These are phyloP conservation scores for Claviceps sp. DNA, from an alignment of 2,329 filamentous ascomycete genomes.

Conservation along the genomic window DNA sequence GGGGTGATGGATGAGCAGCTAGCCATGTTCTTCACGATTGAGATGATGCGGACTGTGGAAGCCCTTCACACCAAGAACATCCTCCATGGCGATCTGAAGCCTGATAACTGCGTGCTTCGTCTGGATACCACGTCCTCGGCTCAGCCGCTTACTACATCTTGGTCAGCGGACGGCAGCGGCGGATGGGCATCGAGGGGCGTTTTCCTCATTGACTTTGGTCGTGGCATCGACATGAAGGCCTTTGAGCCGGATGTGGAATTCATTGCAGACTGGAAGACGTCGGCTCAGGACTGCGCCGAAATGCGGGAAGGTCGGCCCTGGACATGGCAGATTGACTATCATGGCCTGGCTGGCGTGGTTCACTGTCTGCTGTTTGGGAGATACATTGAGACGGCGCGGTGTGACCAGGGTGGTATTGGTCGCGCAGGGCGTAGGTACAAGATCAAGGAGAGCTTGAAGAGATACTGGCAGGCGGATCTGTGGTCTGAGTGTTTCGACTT, in stretches of 20 bases:
- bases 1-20: conserved; percentile 79
- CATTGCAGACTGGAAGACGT: conserved; percentile 90
- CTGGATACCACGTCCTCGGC: conserved; percentile 42
- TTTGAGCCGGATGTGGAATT: conserved; percentile 67
- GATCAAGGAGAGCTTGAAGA: conserved; percentile 71
- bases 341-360: conserved; percentile 77
- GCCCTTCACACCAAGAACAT: conserved; percentile 67
- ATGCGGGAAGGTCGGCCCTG: conserved; percentile 89
- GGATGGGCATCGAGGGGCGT: conserved; percentile 76
- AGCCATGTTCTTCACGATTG: conserved; percentile 90
- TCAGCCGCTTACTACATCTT: conserved; percentile 44
- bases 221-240: conserved; percentile 82
- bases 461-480: conserved; percentile 93
- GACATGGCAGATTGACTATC: conserved; percentile 97
- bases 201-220: conserved; percentile 85
- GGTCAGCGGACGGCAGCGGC: conserved; percentile 56
- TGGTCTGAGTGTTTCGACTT: conserved; percentile 77
- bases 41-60: conserved; percentile 82
- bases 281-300: conserved; percentile 79
- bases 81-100: conserved; percentile 87
- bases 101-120: conserved; percentile 86
- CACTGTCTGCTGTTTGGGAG: conserved; percentile 86
- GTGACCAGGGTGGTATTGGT: conserved; percentile 41
- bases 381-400: conserved; percentile 72
- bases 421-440: conserved; percentile 55